A percentile compares a stretch with the other conserved stretches of the same genome.
These are phyloP conservation scores for Bjerkandera adusta DNA, from an alignment of 1,284 basidiomycete species.

Conservation along the genomic window DNA sequence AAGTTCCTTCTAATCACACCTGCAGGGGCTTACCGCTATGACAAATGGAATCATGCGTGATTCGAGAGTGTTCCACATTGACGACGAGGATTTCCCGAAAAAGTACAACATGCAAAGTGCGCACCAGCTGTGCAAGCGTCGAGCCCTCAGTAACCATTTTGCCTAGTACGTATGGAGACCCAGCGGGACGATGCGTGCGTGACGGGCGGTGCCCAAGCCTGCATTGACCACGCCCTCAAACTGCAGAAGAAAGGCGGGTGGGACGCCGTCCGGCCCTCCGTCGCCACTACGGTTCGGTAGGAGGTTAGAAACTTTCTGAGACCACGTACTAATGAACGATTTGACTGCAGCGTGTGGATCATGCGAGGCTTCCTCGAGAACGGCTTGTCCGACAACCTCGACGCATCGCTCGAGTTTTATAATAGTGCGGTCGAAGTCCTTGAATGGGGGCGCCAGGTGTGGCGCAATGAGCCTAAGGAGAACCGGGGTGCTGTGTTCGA, in stretches of 20 bases:
- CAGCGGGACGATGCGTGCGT: constrained; percentile 29
- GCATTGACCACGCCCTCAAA: constrained; percentile 33
- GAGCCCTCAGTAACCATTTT: constrained; percentile 2
- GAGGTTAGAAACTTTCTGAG: no score
- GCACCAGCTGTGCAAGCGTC: background rate
- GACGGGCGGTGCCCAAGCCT: constrained; percentile 24
- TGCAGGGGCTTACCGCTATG: constrained; percentile 26
- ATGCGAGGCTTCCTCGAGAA: constrained; percentile 34
- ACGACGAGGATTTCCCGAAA: constrained; percentile 20
- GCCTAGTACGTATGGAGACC: constrained; percentile 31
- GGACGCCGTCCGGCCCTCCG: constrained; percentile 34
- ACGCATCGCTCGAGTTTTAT: constrained; percentile 17
- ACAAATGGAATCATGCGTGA: constrained; percentile 36
- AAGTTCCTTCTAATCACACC: background rate
- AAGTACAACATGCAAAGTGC: constrained; percentile 37
- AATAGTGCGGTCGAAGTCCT: constrained; percentile 35
- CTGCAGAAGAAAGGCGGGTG: constrained; percentile 36
- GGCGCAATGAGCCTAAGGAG: constrained; percentile 30
- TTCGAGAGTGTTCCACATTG: constrained; percentile 32
- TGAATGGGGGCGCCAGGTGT: constrained; percentile 36
- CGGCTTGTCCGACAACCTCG: constrained; percentile 9
- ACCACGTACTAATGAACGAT: background rate
- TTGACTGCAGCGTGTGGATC: constrained; percentile 31
- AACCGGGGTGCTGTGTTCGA: constrained; percentile 33
- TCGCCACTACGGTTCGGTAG: constrained; percentile 40